Conservation (phyloP, 1,139 yeast species). For the Pichia sp. region DNA sequence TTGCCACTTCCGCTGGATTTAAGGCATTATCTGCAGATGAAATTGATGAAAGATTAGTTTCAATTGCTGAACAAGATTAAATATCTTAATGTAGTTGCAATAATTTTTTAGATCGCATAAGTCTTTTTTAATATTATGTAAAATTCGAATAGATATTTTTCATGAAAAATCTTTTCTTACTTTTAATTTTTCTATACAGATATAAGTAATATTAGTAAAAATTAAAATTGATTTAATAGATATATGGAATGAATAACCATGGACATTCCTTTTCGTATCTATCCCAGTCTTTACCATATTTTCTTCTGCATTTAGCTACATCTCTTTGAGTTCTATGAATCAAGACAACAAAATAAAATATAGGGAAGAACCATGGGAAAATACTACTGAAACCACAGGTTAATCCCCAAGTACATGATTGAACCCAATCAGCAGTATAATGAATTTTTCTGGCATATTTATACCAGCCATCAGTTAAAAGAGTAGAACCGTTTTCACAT, state of each 20-base stretch:
- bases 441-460: slow-evolving; percentile 87
- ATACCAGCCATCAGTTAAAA: slow-evolving; percentile 93
- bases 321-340: slow-evolving; percentile 88
- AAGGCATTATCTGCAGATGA: slow-evolving; percentile 72
- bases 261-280: slow-evolving; percentile 84
- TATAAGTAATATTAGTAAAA: too few species aligned
- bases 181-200: too few species aligned
- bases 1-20: slow-evolving; percentile 68
- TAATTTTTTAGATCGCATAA: too few species aligned
- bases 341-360: slow-evolving; percentile 79
- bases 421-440: slow-evolving; percentile 91
- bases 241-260: slow-evolving; percentile 82
- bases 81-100: neutral
- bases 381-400: slow-evolving; percentile 83
- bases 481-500: slow-evolving; percentile 76
- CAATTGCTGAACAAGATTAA: slow-evolving; percentile 94
- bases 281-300: slow-evolving; percentile 94
- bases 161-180: too few species aligned
- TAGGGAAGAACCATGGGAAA: slow-evolving; percentile 95
- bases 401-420: slow-evolving; percentile 87
- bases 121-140: too few species aligned
- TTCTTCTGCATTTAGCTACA: slow-evolving; percentile 70
- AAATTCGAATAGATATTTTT: too few species aligned
- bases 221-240: slow-evolving; percentile 45
- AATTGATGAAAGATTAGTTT: slow-evolving; percentile 86